phyloP scores from a whole-genome alignment of 164 flowering plant genomes.

The Annona squamosa region DNA sequence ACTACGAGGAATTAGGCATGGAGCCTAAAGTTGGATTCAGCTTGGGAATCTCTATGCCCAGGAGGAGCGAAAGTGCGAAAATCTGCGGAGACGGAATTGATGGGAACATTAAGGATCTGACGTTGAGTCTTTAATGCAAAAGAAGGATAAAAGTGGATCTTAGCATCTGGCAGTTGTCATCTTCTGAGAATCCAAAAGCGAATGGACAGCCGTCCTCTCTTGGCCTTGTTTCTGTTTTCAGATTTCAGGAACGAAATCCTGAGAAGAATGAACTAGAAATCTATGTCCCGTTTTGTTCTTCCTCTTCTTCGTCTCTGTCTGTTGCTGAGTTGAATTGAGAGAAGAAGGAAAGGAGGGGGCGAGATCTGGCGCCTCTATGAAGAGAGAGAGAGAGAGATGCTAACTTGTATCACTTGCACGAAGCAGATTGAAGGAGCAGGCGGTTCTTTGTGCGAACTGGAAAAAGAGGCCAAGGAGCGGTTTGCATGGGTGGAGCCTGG shows the following conservation, averaged over 20 bases:
- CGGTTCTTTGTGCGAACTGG: conserved; percentile 25
- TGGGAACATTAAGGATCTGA: conserved; percentile 13
- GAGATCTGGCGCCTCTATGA: conserved; percentile 2
- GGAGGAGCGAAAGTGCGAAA: conserved; percentile 41
- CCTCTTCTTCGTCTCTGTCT: neutral
- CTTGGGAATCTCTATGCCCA: conserved; percentile 83
- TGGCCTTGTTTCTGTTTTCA: neutral
- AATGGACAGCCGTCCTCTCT: neutral
- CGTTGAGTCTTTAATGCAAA: neutral
- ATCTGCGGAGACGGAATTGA: conserved; percentile 10
- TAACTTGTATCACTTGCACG: conserved; percentile 87
- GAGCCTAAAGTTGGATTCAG: conserved; percentile 22
- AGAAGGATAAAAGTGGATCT: neutral
- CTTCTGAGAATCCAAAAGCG: neutral
- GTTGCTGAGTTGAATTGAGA: too few relatives aligned
- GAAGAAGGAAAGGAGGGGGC: too few relatives aligned
- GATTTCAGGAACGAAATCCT: neutral
- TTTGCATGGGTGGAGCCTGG: conserved; percentile 98
- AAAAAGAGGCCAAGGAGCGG: conserved; percentile 73
- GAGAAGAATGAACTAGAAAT: neutral
- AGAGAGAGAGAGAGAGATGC: conserved; percentile 33
- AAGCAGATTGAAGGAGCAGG: conserved; percentile 69
- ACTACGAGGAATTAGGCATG: too few relatives aligned
- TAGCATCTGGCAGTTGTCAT: neutral
- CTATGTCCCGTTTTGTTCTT: neutral